A percentile compares a stretch with the other conserved stretches of the same genome.
Conservation (phyloP, 352 stramenopile species). For the Paralagenidium karlingii region DNA sequence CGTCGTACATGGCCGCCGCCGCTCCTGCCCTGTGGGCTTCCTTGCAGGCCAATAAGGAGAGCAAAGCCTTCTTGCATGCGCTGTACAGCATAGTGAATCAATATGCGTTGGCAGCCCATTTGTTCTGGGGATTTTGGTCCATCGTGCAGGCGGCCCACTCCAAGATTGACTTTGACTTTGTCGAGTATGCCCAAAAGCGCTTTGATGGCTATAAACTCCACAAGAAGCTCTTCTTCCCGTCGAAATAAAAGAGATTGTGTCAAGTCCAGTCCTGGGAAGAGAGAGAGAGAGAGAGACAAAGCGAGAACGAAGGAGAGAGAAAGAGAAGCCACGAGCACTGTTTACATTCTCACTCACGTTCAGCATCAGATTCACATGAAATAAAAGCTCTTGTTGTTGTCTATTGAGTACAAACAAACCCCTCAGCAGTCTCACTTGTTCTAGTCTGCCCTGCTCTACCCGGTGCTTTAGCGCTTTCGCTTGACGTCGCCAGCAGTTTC, state of each 20-base stretch:
- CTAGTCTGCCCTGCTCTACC: background rate
- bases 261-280: too few relatives aligned
- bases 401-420: too few relatives aligned
- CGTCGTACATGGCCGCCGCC: slow-evolving; percentile 66
- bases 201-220: slow-evolving; percentile 75
- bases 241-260: too few relatives aligned
- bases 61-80: slow-evolving; percentile 73
- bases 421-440: too few relatives aligned
- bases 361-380: too few relatives aligned
- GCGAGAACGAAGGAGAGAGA: too few relatives aligned
- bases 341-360: too few relatives aligned
- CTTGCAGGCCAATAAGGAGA: slow-evolving; percentile 56
- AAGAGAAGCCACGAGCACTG: too few relatives aligned
- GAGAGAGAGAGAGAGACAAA: too few relatives aligned
- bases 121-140: slow-evolving; percentile 93
- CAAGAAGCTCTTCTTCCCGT: slow-evolving; percentile 48
- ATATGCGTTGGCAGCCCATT: slow-evolving; percentile 82
- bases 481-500: slow-evolving; percentile 75
- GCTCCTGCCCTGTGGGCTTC: slow-evolving; percentile 42
- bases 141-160: slow-evolving; percentile 85
- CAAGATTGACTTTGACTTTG: slow-evolving; percentile 86
- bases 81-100: slow-evolving; percentile 76
- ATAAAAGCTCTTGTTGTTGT: too few relatives aligned
- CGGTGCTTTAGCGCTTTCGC: slow-evolving; percentile 51
- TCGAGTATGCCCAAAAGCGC: slow-evolving; percentile 73